A percentile compares a stretch with the other conserved stretches of the same genome.
Conservation (phyloP, 305 asterid species). For the Withania somnifera region DNA sequence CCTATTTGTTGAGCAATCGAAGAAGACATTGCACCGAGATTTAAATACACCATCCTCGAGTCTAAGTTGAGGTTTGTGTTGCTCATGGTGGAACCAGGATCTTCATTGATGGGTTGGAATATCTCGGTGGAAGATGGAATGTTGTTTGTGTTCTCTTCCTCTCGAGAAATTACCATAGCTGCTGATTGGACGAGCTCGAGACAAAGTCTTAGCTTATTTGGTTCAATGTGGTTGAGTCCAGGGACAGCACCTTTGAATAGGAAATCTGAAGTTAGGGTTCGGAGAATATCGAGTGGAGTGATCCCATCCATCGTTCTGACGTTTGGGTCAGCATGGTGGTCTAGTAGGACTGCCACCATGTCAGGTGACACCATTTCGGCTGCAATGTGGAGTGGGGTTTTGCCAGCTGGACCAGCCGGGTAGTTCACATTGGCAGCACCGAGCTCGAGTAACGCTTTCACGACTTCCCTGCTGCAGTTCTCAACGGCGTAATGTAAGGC, state of each 20-base stretch:
- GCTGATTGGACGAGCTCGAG: slow-evolving; percentile 84
- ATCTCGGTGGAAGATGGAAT: slow-evolving; percentile 19
- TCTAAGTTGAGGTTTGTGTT: slow-evolving; percentile 34
- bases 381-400: slow-evolving; percentile 69
- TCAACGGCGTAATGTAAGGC: slow-evolving; percentile 78
- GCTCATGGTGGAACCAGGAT: slow-evolving; percentile 22
- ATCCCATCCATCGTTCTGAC: slow-evolving; percentile 67
- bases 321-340: slow-evolving; percentile 88
- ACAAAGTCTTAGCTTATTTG: slow-evolving; percentile 75
- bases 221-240: slow-evolving; percentile 67
- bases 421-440: slow-evolving; percentile 85
- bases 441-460: slow-evolving; percentile 70
- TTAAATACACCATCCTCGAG: slow-evolving; percentile 70
- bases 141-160: slow-evolving; percentile 46
- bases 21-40: slow-evolving; percentile 31
- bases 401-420: slow-evolving; percentile 77
- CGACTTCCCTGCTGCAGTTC: slow-evolving; percentile 76
- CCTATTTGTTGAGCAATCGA: slow-evolving; percentile 31
- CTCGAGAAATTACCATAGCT: slow-evolving; percentile 73
- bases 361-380: slow-evolving; percentile 95
- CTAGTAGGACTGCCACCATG: slow-evolving; percentile 85
- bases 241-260: slow-evolving; percentile 82
- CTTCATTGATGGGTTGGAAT: slow-evolving; percentile 35
- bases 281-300: slow-evolving; percentile 69
- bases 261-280: slow-evolving; percentile 92